Conservation (phyloP, 140 eudicot species). For the Oenanthe javanica region DNA sequence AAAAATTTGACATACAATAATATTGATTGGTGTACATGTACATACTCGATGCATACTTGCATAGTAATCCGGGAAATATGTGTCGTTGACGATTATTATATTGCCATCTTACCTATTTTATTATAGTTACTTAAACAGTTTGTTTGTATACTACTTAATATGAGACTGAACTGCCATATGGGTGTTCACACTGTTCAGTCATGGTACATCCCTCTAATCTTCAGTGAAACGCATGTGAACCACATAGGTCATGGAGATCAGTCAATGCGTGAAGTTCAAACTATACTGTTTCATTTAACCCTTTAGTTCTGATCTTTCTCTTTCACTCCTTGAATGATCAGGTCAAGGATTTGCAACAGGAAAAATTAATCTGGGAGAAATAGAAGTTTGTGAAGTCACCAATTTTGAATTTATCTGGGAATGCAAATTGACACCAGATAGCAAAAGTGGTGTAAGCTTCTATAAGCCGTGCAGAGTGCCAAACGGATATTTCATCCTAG, state of each 20-base stretch:
- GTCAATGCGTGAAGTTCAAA: not conserved
- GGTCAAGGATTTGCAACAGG: conserved; percentile 72
- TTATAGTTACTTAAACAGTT: not conserved
- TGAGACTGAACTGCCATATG: not conserved
- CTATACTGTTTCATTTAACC: not conserved
- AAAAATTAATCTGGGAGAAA: conserved; percentile 61
- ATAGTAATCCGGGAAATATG: not conserved
- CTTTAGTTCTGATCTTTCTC: conserved; percentile 10
- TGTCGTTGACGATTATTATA: not conserved
- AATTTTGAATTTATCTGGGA: conserved; percentile 75
- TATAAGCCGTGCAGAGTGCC: conserved; percentile 71
- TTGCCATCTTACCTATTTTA: not conserved
- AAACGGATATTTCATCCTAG: conserved; percentile 62
- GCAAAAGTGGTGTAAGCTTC: conserved; percentile 50
- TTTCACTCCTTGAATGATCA: conserved; percentile 23
- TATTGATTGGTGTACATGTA: not conserved
- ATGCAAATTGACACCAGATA: conserved; percentile 34
- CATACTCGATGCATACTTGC: not conserved
- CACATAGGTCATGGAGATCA: not conserved
- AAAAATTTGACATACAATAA: not conserved
- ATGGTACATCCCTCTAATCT: not conserved
- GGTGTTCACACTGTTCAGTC: not conserved
- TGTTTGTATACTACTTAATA: not conserved
- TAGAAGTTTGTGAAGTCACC: conserved; percentile 64
- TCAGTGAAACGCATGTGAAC: not conserved